These are phyloP conservation scores for Chaetomidium leptoderma DNA, from an alignment of 495 filamentous ascomycete species.

Conservation along the genomic window DNA sequence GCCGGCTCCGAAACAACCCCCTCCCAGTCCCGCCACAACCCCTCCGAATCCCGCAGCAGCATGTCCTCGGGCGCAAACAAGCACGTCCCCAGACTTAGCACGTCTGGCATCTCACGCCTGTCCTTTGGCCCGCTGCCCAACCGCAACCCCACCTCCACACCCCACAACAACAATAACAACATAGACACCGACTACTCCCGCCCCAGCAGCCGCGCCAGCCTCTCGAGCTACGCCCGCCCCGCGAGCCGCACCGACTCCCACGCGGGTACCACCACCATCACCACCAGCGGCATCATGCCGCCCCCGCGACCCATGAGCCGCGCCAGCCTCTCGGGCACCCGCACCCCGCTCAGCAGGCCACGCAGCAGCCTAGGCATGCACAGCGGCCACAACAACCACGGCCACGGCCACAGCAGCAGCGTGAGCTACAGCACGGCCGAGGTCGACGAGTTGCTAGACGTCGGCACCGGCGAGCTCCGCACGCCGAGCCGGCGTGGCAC, in stretches of 20 bases:
- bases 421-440: slow-evolving; percentile 42
- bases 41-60: slow-evolving; percentile 36
- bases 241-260: slow-evolving; percentile 46
- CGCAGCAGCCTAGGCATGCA: slow-evolving; percentile 45
- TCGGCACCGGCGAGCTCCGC: background rate
- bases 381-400: background rate
- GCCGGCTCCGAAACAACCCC: slow-evolving; percentile 44
- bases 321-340: slow-evolving; percentile 50
- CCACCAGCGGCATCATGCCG: slow-evolving; percentile 35
- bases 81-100: slow-evolving; percentile 48
- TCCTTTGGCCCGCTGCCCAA: slow-evolving; percentile 53
- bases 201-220: slow-evolving; percentile 59
- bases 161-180: background rate
- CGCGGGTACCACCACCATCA: background rate
- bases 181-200: slow-evolving; percentile 40
- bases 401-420: slow-evolving; percentile 40
- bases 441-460: slow-evolving; percentile 36
- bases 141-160: slow-evolving; percentile 33
- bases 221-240: slow-evolving; percentile 49
- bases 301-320: slow-evolving; percentile 66
- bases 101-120: slow-evolving; percentile 50
- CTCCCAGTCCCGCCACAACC: slow-evolving; percentile 24
- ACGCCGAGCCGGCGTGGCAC: slow-evolving; percentile 39
- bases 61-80: slow-evolving; percentile 40
- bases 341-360: slow-evolving; percentile 61